Conservation (phyloP, 345 rosid genomes). For the Eucalyptus globulus region DNA sequence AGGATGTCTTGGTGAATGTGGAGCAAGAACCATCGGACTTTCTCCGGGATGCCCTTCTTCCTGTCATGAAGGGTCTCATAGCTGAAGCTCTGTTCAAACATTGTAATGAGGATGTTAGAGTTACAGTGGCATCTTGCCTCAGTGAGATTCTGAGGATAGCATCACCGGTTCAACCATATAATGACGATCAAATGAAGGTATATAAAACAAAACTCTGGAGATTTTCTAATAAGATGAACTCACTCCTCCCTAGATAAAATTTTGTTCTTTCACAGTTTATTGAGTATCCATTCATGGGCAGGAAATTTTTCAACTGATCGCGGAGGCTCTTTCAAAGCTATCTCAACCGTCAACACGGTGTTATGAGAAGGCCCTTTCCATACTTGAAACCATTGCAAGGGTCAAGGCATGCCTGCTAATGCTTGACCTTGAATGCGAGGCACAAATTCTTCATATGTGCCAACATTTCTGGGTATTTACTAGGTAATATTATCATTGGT, state of each 20-base stretch:
- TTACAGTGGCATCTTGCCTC: conserved; percentile 58
- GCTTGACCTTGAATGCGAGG: background rate
- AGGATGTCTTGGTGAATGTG: conserved; percentile 28
- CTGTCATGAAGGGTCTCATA: conserved; percentile 46
- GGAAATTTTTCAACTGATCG: conserved; percentile 46
- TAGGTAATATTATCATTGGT: background rate
- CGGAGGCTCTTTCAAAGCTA: conserved; percentile 44
- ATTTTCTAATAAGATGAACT: background rate
- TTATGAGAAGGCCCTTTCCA: conserved; percentile 6
- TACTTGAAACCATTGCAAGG: background rate
- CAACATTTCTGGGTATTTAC: background rate
- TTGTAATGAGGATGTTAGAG: conserved; percentile 43
- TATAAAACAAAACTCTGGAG: background rate
- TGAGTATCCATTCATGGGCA: conserved; percentile 12
- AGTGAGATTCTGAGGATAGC: conserved; percentile 72
- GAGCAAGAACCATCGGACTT: conserved; percentile 52
- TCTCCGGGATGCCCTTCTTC: conserved; percentile 35
- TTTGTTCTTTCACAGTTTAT: background rate
- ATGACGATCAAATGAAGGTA: conserved; percentile 77
- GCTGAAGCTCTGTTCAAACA: conserved; percentile 35
- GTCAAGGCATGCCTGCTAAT: background rate
- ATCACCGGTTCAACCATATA: conserved; percentile 63
- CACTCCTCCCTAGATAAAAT: background rate
- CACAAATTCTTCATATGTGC: background rate
- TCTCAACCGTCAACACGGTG: conserved; percentile 28